Percentiles rank a stretch among this genome's conserved stretches.
These are phyloP conservation scores for Astrothelium subdiscretum DNA, from an alignment of 495 filamentous ascomycete species.

Conservation along the genomic window DNA sequence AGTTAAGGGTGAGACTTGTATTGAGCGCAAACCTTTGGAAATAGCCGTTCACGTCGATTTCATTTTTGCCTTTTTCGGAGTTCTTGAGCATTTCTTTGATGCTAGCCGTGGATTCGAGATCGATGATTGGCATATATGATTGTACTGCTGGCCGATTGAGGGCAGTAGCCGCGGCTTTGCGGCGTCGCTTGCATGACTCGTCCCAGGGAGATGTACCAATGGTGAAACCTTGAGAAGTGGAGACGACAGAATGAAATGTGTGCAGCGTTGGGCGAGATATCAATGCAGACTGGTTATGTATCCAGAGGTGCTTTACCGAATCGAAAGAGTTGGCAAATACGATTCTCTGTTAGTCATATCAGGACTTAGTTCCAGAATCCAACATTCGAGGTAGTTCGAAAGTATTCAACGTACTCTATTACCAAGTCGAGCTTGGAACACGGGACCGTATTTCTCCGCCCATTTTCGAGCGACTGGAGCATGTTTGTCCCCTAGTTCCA, in stretches of 20 bases:
- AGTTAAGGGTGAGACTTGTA: slow-evolving; percentile 55
- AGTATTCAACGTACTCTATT: slow-evolving; percentile 36
- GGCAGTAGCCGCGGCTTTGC: slow-evolving; percentile 60
- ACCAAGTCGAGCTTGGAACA: slow-evolving; percentile 57
- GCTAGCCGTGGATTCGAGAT: slow-evolving; percentile 52
- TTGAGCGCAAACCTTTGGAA: slow-evolving; percentile 59
- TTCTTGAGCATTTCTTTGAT: slow-evolving; percentile 54
- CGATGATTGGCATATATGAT: slow-evolving; percentile 60
- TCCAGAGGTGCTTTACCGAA: slow-evolving; percentile 56
- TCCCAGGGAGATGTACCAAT: slow-evolving; percentile 68
- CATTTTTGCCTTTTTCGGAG: slow-evolving; percentile 38
- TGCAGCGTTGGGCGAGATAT: slow-evolving; percentile 60
- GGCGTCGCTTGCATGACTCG: slow-evolving; percentile 56
- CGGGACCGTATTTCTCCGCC: slow-evolving; percentile 51
- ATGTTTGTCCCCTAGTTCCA: slow-evolving; percentile 47
- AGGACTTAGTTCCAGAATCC: neutral
- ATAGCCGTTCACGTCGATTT: slow-evolving; percentile 50
- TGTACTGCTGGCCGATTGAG: slow-evolving; percentile 56
- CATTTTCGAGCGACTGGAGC: slow-evolving; percentile 41
- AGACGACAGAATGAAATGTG: slow-evolving; percentile 62
- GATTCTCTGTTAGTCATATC: slow-evolving; percentile 36
- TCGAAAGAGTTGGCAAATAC: slow-evolving; percentile 62
- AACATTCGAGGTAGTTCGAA: neutral
- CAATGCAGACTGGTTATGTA: slow-evolving; percentile 58
- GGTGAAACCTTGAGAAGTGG: slow-evolving; percentile 56